These are phyloP conservation scores for Schwanniomyces vanrijiae DNA, from an alignment of 805 yeast genomes.

Conservation along the genomic window DNA sequence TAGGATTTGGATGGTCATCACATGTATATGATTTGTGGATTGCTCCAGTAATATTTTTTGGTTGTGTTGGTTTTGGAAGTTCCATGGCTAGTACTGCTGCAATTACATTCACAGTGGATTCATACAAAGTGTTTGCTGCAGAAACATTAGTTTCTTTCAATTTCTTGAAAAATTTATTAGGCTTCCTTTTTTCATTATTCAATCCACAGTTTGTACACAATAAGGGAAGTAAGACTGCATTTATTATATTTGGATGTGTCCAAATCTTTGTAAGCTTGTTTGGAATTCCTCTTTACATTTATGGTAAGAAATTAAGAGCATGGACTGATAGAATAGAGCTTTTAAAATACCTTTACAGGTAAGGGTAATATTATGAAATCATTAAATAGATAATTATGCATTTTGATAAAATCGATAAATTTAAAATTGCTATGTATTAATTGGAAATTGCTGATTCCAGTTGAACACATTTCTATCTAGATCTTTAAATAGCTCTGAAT, in stretches of 20 bases:
- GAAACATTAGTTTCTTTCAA: slow-evolving; percentile 60
- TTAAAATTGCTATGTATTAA: neutral
- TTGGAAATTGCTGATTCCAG: slow-evolving; percentile 5
- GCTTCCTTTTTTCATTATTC: slow-evolving; percentile 57
- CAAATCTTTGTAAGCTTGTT: slow-evolving; percentile 48
- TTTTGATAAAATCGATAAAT: neutral
- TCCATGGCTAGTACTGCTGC: slow-evolving; percentile 62
- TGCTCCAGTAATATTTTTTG: slow-evolving; percentile 58
- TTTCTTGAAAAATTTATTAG: slow-evolving; percentile 52
- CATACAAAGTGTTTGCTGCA: slow-evolving; percentile 55
- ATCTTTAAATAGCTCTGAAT: slow-evolving; percentile 6
- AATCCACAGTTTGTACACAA: slow-evolving; percentile 45
- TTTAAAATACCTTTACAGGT: slow-evolving; percentile 34
- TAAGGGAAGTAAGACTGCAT: slow-evolving; percentile 46
- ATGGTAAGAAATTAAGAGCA: slow-evolving; percentile 50
- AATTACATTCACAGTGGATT: slow-evolving; percentile 59
- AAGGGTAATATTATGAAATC: slow-evolving; percentile 7
- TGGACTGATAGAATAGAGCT: slow-evolving; percentile 52
- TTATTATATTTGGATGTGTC: slow-evolving; percentile 52
- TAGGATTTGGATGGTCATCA: slow-evolving; percentile 67
- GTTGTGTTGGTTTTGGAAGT: slow-evolving; percentile 58
- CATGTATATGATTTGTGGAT: slow-evolving; percentile 49
- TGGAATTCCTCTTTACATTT: slow-evolving; percentile 53
- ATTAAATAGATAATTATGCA: neutral
- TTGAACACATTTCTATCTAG: slow-evolving; percentile 2